Base-by-base conservation (phyloP, 108 stramenopile species). In the Stephanodiscus minutulus region DNA sequence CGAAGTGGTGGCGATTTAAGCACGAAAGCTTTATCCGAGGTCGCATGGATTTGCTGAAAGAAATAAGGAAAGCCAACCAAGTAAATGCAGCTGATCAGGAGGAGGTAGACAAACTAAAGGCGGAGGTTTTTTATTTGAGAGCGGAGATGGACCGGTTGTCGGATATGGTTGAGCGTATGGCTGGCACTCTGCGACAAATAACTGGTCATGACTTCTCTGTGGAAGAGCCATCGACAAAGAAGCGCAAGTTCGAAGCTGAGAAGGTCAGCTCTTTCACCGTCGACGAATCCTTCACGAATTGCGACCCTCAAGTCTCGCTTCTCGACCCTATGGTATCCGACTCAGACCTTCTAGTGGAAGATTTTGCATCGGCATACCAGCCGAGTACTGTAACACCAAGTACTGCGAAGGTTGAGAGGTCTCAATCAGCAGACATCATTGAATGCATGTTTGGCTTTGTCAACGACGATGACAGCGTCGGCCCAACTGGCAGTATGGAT, bases 1-100 rank as follows among this genome's bases (percentile, higher is more conserved):
- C 64, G 29, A 94, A 85, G 56, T 86, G 76, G 65, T 94, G 91
- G 89, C 60, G 81, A 59, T 94, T 94, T 77, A 88, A 85, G 20
- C 94, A 95, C 71, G 87, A 88, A 31, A 84, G 87, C 37, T 95
- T 95, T 65, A 62, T 79, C 24, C 81, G 88, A 8, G 90, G 89
- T 13, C 81, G 90, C 24, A 85, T 83, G 0, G 94, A 95, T 49
- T 73, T 95, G 18, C 64, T 95, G 59, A 62, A 59, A 12, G 85
- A 90, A 59, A 95, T 95, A 28, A 71, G 73, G 17, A 94, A 94
- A 74, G 79, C 86, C 13, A 91, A 86, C 68, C 87, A 91, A 52
- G 79, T 65, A 7, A 87, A 91, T 56, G 75, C 78, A 15, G 87
- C 90, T 0, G 87, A 88, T 49, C 85, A 89, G 61, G 76, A 83